Evolutionary conservation across 208 protist genomes (phyloP), one percentile per base, ranked within the genome.

Genomic region (Strigomonas oncopelti): DNA sequence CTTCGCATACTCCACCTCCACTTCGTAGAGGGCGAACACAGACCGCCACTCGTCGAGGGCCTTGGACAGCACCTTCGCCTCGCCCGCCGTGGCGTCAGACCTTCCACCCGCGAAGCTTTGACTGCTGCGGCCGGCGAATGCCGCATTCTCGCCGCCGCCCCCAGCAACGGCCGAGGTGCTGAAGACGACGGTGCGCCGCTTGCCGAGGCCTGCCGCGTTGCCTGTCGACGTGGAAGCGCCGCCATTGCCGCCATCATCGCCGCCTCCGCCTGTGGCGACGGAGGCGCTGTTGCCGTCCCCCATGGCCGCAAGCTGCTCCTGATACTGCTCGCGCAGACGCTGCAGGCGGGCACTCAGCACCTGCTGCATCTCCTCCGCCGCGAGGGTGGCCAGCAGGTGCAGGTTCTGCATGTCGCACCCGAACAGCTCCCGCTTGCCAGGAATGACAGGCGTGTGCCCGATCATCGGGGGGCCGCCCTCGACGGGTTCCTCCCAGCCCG

Each of bases 321-420:
- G 22, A 29, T 52, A 80, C 31, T 62, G 62, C 5, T 72, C 55
- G 22, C 74, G 70, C 16, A 55, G 5, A 13, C 42, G 54, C 16
- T 14, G 18, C 20, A 80, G 63, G 0, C 70, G 53, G 42, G 65
- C 34, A 5, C 65, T 20, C 18, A 90, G 57, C 25, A 55, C 52
- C 7, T 67, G 67, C 58, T 83, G 73, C 3, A 75, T 74, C 59
- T 93, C 82, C 65, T 85, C 81, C 18, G 69, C 67, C 2, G 84
- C 87, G 24, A 89, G 67, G 9, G 80, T 74, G 4, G 87, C 84
- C 22, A 77, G 52, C 34, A 90, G 57, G 71, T 90, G 87, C n/a
- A 88, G 64, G 62, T 86, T 78, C 27, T 69, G 81, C 73, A 88
- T 86, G 71, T 93, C 84, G 34, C 90, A 61, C 36, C 74, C 71